Conservation (phyloP, 1,139 yeast genomes). For the Taphrina confusa region DNA sequence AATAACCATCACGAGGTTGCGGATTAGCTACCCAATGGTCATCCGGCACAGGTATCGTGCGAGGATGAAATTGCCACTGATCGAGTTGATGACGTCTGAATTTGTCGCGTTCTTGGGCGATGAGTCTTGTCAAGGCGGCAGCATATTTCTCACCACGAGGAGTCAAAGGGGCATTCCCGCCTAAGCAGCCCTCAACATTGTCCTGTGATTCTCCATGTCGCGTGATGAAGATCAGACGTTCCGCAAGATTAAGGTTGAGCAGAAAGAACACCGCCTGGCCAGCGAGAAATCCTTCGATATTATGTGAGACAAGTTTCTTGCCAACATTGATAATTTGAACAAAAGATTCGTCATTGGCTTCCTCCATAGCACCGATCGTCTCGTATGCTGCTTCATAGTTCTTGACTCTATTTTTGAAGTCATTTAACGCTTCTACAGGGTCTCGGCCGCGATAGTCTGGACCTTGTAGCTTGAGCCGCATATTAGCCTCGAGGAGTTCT, state of each 20-base stretch:
- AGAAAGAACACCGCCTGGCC: conserved; percentile 91
- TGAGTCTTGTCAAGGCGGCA: conserved; percentile 68
- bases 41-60: conserved; percentile 35
- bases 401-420: conserved; percentile 75
- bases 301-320: conserved; percentile 85
- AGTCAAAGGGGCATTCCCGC: conserved; percentile 87
- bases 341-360: conserved; percentile 65
- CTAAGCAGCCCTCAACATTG: conserved; percentile 79
- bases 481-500: conserved; percentile 73
- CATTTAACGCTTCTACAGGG: conserved; percentile 72
- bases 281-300: conserved; percentile 87
- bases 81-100: conserved; percentile 68
- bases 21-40: conserved; percentile 34
- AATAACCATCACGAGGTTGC: conserved; percentile 24
- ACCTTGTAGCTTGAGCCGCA: conserved; percentile 80
- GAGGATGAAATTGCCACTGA: conserved; percentile 46
- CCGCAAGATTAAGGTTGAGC: conserved; percentile 83
- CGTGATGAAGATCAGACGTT: conserved; percentile 92
- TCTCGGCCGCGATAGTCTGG: conserved; percentile 92
- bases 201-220: conserved; percentile 91
- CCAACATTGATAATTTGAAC: conserved; percentile 97
- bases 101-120: conserved; percentile 66
- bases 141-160: conserved; percentile 75
- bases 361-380: conserved; percentile 78
- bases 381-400: conserved; percentile 90